phyloP scores from a whole-genome alignment of 169 alveolate genomes.

The Toxoplasma gondii region DNA sequence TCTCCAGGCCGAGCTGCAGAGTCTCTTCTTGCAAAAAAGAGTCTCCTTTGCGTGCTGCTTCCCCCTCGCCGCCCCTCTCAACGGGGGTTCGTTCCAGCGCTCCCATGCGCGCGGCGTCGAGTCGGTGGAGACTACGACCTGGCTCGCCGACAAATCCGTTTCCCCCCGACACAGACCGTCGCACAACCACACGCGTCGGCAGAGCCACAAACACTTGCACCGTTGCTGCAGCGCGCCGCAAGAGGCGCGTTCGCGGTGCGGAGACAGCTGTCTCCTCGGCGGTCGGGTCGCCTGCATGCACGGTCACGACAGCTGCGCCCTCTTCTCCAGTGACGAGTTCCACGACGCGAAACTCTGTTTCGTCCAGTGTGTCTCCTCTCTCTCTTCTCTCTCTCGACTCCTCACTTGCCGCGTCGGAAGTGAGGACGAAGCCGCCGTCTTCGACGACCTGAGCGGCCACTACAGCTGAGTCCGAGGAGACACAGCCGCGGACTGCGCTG shows the following conservation, averaged over 20 bases:
- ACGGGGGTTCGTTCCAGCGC: background rate
- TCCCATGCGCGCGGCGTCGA: too few relatives aligned
- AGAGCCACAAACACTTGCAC: slow-evolving; percentile 4
- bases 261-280: background rate
- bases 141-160: background rate
- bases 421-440: background rate
- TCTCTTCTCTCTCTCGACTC: background rate
- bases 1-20: background rate
- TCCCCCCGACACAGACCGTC: background rate
- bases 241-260: background rate
- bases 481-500: background rate
- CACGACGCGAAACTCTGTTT: background rate
- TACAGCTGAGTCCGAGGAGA: background rate
- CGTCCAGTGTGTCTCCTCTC: background rate
- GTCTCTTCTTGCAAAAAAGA: background rate
- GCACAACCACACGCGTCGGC: background rate
- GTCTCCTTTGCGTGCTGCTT: background rate
- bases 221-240: background rate
- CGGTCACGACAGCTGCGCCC: background rate
- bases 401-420: background rate
- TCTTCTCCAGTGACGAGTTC: slow-evolving; percentile 6
- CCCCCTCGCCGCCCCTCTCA: background rate
- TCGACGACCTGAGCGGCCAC: background rate
- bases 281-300: background rate
- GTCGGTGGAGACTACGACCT: too few relatives aligned